These are phyloP conservation scores for Mortierella sp. DNA, from an alignment of 371 early-diverging fungal genomes.

Conservation along the genomic window DNA sequence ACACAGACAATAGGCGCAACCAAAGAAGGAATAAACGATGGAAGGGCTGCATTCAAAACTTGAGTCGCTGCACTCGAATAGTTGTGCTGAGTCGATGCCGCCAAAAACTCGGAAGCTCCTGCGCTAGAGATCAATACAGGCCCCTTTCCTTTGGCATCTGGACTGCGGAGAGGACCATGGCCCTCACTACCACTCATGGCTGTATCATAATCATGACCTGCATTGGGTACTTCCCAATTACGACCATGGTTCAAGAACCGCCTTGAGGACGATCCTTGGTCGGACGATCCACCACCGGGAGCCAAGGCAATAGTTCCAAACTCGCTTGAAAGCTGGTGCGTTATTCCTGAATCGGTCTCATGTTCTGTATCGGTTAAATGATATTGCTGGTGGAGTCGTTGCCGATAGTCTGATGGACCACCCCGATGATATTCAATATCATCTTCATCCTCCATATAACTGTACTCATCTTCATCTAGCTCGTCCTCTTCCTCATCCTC, in stretches of 20 bases:
- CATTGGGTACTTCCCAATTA: neutral
- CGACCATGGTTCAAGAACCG: neutral
- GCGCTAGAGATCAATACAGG: constrained; percentile 29
- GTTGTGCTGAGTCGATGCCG: constrained; percentile 32
- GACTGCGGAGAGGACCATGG: too few relatives aligned
- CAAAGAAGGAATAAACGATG: constrained; percentile 47
- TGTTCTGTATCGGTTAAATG: constrained; percentile 5
- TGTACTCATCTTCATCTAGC: constrained; percentile 16
- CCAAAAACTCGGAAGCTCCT: constrained; percentile 39
- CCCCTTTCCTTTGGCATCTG: neutral
- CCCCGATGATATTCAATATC: constrained; percentile 23
- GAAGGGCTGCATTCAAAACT: constrained; percentile 35
- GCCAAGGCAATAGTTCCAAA: constrained; percentile 41
- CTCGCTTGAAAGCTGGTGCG: constrained; percentile 37
- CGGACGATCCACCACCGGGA: neutral
- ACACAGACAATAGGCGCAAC: constrained; percentile 52
- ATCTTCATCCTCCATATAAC: constrained; percentile 25
- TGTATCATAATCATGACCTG: neutral
- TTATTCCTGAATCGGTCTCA: constrained; percentile 17
- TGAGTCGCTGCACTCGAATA: constrained; percentile 30
- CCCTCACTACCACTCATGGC: neutral
- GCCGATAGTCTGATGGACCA: too few relatives aligned
- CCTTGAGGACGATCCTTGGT: too few relatives aligned
- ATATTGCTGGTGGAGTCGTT: neutral
- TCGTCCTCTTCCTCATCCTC: constrained; percentile 47